Conservation (phyloP, 1,284 basidiomycete genomes). For the Schizophyllum commune region DNA sequence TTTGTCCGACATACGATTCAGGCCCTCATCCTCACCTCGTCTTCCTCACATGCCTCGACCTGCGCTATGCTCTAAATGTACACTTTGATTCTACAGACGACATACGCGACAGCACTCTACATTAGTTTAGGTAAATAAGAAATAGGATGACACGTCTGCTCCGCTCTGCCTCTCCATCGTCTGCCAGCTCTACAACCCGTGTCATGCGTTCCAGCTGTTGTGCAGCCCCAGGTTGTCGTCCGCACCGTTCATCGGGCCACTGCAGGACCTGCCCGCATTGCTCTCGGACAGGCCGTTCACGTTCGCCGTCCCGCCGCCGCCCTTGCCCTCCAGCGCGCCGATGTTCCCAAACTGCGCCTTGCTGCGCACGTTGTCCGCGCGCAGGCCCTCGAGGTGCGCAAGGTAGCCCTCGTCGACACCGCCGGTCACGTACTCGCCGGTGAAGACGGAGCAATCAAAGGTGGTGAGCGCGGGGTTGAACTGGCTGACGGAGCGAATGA, state of each 20-base stretch:
- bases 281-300: slow-evolving; percentile 20
- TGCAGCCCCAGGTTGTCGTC: slow-evolving; percentile 75
- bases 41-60: too few species aligned
- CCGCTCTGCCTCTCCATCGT: too few species aligned
- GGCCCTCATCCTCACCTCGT: too few species aligned
- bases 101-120: background rate
- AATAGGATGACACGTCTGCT: background rate
- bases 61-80: background rate
- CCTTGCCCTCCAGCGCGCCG: slow-evolving; percentile 25
- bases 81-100: background rate
- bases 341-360: slow-evolving; percentile 38
- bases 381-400: slow-evolving; percentile 63
- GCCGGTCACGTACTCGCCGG: slow-evolving; percentile 94
- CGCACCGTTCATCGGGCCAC: slow-evolving; percentile 43
- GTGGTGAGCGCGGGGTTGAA: slow-evolving; percentile 75
- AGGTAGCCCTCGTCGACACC: slow-evolving; percentile 90
- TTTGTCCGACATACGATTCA: too few species aligned
- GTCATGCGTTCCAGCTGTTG: slow-evolving; percentile 47
- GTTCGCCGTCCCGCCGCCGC: slow-evolving; percentile 5
- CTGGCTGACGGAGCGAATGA: slow-evolving; percentile 82
- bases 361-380: slow-evolving; percentile 78
- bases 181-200: background rate
- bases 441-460: slow-evolving; percentile 98
- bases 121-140: background rate
- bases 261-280: slow-evolving; percentile 19